Base-by-base conservation (phyloP, 2,329 filamentous ascomycete genomes). In the Alternaria consortialis region DNA sequence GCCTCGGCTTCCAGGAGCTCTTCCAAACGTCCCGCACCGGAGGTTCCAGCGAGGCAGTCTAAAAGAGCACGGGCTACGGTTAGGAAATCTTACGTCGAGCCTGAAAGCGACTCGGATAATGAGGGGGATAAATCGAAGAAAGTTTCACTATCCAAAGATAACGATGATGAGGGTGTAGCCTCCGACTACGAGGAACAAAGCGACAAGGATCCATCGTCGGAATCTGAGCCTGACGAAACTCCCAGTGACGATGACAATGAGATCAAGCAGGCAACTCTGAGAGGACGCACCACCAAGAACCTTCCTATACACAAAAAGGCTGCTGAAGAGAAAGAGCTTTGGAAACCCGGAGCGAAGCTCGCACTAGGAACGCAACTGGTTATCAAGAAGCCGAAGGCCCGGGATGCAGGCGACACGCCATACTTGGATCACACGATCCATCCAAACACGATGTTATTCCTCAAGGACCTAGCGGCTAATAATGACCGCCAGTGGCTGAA, bases 401-500 rank as follows among this genome's bases (percentile, higher is more conserved):
- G 87, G 67, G 83, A 84, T 34, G 82, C 86, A 25, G 88, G 88
- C 15, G 80, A 84, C n/a, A 84, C 82, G 27, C 84, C 84, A 2
- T 90, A 89, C 74, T 74, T 77, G 43, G 84, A 88, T 64, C 79
- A 84, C 39, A 86, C 81, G 8, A 83, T 90, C 55, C 88, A 90
- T 75, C 87, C 87, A 15, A 89, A 90, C 71, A 90, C 88, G 1
- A 77, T 88, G 74, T 77, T 87, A 7, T 90, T 90, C 68, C 76
- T 90, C 60, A 74, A 80, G 60, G 87, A 89, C 58, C 74, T 90
- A 60, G 83, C 83, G 43, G 76, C 81, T 50, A 87, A 90, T 70
- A 90, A 90, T 69, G 84, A 89, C 57, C 81, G 87, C 42, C 80
- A 86, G 72, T 90, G 88, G 87, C 71, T 90, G 60, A 90, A 89